Base-by-base conservation (phyloP, 257 asterid genomes). In the Nicotiana undulata region DNA sequence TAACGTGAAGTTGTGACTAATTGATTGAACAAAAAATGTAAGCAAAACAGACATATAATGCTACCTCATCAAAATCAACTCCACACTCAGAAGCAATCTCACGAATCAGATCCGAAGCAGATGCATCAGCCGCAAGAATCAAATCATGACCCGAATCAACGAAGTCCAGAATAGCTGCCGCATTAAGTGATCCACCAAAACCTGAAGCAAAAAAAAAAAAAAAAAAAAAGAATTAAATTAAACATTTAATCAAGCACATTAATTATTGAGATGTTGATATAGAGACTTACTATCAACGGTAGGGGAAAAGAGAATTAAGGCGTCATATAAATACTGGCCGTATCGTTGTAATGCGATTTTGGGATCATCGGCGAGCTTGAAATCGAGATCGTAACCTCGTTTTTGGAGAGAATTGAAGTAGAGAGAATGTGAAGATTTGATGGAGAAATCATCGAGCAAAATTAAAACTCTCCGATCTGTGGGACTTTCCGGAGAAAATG, bases 51-150 rank as follows among this genome's bases (percentile, higher is more conserved):
- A 44, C 34, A n/a, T 46, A 22, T 72, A 44, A 6, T 2, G 28
- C 26, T 81, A 91, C 97, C 98, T 94, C 98, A 81, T 94, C 97
- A 75, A 94, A 91, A 85, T 94, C 97, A 88, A 91, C 90, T 72
- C 97, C 98, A 78, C 97, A 91, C 80, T 94, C 97, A 3, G 88
- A 85, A 40, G 95, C 96, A 83, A 94, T 89, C 81, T 91, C 95
- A 17, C 93, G 90, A 84, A 93, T 90, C 79, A 89, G 81, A 81
- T 92, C 98, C 22, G 98, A 92, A 18, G 93, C 82, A 46, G 93
- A 89, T 29, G 81, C 88, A 87, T 94, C 96, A 24, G 96, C 93
- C 20, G 90, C 97, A 82, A 93, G 81, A 49, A 93, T 93, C 90
- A 94, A 85, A 86, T 91, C 97, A 82, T 86, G 94, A 22, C 97